Conservation (phyloP, 345 rosid genomes). For the Ceriops zippeliana region DNA sequence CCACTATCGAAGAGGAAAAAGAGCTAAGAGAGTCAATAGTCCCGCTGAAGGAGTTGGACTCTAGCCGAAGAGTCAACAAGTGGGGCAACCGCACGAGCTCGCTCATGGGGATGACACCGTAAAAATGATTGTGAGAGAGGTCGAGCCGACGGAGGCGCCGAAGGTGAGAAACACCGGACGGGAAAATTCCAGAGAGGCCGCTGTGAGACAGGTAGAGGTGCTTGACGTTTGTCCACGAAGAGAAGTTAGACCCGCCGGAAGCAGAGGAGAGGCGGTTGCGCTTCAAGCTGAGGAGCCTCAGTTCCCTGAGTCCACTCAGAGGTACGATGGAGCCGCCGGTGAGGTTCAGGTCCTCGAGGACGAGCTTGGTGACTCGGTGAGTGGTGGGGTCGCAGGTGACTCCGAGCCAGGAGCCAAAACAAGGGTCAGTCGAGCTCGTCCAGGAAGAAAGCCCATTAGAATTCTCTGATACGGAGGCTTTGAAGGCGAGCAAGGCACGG, state of each 20-base stretch:
- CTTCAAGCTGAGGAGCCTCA: conserved; percentile 42
- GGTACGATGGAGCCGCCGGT: conserved; percentile 27
- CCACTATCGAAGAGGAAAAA: conserved; percentile 17
- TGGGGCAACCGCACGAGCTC: conserved; percentile 24
- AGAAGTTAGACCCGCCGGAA: conserved; percentile 11
- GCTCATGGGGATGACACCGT: conserved; percentile 31
- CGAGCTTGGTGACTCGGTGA: conserved; percentile 34
- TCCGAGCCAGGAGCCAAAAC: conserved; percentile 35
- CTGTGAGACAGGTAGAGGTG: conserved; percentile 44
- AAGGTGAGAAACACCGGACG: conserved; percentile 24
- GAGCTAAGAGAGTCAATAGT: conserved; percentile 8
- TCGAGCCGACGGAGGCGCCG: conserved; percentile 38
- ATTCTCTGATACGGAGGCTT: conserved; percentile 15
- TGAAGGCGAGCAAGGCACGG: conserved; percentile 27
- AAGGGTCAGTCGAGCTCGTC: conserved; percentile 28
- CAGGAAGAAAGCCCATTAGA: conserved; percentile 26
- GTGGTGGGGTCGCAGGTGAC: conserved; percentile 34
- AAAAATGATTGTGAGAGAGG: conserved; percentile 34
- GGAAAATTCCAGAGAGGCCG: conserved; percentile 28
- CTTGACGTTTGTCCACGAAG: conserved; percentile 30
- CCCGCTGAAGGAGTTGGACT: conserved; percentile 35
- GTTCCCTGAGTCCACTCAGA: conserved; percentile 26
- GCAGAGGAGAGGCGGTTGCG: conserved; percentile 31
- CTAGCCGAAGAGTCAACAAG: conserved; percentile 40
- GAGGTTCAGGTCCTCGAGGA: conserved; percentile 33